Evolutionary conservation across 2,329 filamentous ascomycete species (phyloP).

Genomic region (Botrytis elliptica): DNA sequence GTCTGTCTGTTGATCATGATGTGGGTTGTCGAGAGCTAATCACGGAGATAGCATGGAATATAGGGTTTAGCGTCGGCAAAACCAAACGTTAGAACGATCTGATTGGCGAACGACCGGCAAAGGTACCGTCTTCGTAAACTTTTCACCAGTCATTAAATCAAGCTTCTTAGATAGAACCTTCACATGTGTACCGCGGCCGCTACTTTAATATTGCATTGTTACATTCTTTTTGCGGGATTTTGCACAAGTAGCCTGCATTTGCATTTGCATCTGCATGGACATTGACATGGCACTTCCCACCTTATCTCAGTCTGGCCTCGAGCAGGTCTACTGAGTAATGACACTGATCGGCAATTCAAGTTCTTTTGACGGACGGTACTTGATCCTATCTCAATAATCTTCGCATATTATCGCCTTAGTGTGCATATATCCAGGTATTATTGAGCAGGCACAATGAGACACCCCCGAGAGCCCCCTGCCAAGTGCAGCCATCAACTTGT

Average conservation of each 20-base stretch:
- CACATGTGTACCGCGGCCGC: slow-evolving; percentile 16
- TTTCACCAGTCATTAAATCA: neutral
- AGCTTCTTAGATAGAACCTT: neutral
- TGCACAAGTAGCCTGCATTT: neutral
- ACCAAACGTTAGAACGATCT: neutral
- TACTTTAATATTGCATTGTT: slow-evolving; percentile 4
- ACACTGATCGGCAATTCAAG: neutral
- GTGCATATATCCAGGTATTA: neutral
- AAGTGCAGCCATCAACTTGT: neutral
- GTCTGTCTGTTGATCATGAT: neutral
- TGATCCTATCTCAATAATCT: neutral
- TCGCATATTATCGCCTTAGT: neutral
- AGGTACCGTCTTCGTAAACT: neutral
- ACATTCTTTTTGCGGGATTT: slow-evolving; percentile 1
- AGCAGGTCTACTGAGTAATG: neutral
- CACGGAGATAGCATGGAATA: slow-evolving; percentile 1
- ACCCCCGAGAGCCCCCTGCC: neutral
- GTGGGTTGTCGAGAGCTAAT: neutral
- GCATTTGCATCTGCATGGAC: slow-evolving; percentile 1
- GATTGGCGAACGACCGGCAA: neutral
- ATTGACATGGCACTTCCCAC: neutral
- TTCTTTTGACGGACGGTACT: neutral
- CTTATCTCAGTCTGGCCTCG: neutral
- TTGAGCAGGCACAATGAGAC: neutral
- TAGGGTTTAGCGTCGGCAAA: slow-evolving; percentile 6